These are phyloP conservation scores for Plasmodium inui DNA, from an alignment of 169 alveolate genomes.

Conservation along the genomic window DNA sequence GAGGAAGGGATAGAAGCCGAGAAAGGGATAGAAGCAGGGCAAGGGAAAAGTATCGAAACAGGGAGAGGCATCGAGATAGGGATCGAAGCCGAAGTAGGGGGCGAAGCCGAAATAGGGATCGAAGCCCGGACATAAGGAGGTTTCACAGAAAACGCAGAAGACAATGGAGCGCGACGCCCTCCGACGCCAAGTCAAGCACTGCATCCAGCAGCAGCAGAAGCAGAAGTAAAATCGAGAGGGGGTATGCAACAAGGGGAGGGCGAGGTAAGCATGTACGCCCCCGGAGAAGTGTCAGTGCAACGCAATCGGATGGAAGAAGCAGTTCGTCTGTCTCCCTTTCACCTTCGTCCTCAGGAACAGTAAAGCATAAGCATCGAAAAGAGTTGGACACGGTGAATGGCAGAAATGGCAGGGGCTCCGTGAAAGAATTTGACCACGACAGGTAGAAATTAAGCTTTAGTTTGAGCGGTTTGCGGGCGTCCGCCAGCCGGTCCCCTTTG, in stretches of 20 bases:
- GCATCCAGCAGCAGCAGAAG: not conserved
- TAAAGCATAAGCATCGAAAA: conserved; percentile 11
- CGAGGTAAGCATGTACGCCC: not conserved
- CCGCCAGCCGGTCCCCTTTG: not conserved
- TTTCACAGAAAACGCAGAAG: not conserved
- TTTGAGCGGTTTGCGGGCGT: not conserved
- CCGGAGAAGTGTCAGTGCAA: not conserved
- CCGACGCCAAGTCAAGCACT: conserved; percentile 4
- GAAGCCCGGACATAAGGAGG: not conserved
- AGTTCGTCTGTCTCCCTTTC: conserved; percentile 6
- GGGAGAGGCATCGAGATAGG: not conserved
- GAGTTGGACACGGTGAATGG: not conserved
- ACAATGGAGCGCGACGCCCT: not conserved
- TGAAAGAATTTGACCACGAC: not conserved
- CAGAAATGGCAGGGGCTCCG: not conserved
- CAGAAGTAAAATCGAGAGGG: not conserved
- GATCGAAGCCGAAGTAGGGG: not conserved
- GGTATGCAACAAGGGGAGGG: not conserved
- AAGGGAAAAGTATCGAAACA: not conserved
- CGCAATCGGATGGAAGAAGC: conserved; percentile 1
- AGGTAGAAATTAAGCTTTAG: not conserved
- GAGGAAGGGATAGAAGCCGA: not conserved
- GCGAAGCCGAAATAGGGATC: not conserved
- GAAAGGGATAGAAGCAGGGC: not conserved
- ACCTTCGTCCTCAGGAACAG: not conserved